Percentiles rank a stretch among this genome's conserved stretches.
phyloP scores from a whole-genome alignment of 2,329 filamentous ascomycete species.

The Periconia sp. region DNA sequence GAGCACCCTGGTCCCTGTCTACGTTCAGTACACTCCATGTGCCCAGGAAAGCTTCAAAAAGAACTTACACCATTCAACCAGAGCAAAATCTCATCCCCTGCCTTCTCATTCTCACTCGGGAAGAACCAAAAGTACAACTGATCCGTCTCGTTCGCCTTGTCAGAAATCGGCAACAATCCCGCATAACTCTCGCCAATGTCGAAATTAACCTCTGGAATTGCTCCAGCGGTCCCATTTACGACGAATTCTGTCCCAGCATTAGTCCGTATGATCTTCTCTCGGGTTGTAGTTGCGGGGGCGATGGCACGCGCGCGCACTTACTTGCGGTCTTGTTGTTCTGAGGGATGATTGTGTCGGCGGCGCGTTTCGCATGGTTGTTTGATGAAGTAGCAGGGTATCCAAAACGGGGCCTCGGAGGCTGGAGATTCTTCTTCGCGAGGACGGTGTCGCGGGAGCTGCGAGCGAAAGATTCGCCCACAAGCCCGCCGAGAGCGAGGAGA shows the following conservation, averaged over 20 bases:
- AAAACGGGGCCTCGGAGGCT: conserved; percentile 33
- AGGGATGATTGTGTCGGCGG: conserved; percentile 41
- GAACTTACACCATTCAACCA: conserved; percentile 49
- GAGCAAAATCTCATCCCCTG: conserved; percentile 57
- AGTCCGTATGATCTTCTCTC: no score
- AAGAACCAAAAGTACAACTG: conserved; percentile 64
- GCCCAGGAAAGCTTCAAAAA: neutral
- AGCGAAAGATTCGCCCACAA: conserved; percentile 33
- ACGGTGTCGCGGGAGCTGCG: conserved; percentile 32
- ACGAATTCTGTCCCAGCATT: conserved; percentile 33
- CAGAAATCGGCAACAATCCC: conserved; percentile 60
- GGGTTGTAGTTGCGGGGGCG: no score
- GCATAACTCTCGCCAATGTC: conserved; percentile 54
- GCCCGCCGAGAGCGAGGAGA: conserved; percentile 34
- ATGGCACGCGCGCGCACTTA: no score
- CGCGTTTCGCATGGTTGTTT: conserved; percentile 29
- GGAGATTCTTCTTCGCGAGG: conserved; percentile 31
- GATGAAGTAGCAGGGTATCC: conserved; percentile 21
- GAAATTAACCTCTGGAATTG: conserved; percentile 56
- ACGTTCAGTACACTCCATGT: conserved; percentile 3
- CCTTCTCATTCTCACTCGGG: conserved; percentile 56
- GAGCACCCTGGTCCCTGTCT: conserved; percentile 51
- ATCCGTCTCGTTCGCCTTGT: conserved; percentile 52
- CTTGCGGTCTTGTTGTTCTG: conserved; percentile 51
- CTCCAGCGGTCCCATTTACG: conserved; percentile 45